Conservation (phyloP, 2,329 filamentous ascomycete genomes). For the Colletotrichum lentis region DNA sequence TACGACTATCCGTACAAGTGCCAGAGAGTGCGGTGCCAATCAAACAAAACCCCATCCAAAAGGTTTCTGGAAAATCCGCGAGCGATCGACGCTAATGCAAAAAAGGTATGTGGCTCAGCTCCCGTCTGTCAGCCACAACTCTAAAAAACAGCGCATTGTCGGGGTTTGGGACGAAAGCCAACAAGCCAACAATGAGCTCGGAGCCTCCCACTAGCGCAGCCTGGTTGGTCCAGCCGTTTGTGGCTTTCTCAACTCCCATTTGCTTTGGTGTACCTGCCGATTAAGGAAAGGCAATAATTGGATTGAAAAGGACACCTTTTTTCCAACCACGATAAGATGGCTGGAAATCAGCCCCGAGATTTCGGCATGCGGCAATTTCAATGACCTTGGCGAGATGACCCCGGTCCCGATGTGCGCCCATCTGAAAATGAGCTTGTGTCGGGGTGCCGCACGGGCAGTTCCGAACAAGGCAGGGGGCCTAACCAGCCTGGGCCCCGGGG, state of each 20-base stretch:
- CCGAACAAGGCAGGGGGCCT: slow-evolving; percentile 23
- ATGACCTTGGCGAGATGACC: slow-evolving; percentile 11
- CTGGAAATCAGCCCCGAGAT: not conserved
- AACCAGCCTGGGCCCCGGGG: not conserved
- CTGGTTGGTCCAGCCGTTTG: not conserved
- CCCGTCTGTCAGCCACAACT: slow-evolving; percentile 37
- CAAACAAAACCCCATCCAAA: slow-evolving; percentile 16
- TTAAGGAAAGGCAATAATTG: not conserved
- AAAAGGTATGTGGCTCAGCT: slow-evolving; percentile 32
- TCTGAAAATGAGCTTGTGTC: slow-evolving; percentile 33
- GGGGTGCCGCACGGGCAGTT: slow-evolving; percentile 33
- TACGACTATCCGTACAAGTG: too few relatives aligned
- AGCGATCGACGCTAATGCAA: slow-evolving; percentile 37
- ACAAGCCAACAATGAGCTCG: not conserved
- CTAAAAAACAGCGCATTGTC: slow-evolving; percentile 35
- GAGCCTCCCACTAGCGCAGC: slow-evolving; percentile 8
- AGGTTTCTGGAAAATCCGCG: slow-evolving; percentile 27
- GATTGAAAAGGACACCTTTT: not conserved
- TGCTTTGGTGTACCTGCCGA: too few relatives aligned
- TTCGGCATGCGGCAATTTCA: not conserved
- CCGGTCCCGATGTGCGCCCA: slow-evolving; percentile 19
- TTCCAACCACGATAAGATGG: not conserved
- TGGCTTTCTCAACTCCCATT: not conserved
- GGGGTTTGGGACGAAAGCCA: slow-evolving; percentile 18
- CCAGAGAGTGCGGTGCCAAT: slow-evolving; percentile 8